Conservation (phyloP, 2,329 filamentous ascomycete genomes). For the Alternaria viburni region DNA sequence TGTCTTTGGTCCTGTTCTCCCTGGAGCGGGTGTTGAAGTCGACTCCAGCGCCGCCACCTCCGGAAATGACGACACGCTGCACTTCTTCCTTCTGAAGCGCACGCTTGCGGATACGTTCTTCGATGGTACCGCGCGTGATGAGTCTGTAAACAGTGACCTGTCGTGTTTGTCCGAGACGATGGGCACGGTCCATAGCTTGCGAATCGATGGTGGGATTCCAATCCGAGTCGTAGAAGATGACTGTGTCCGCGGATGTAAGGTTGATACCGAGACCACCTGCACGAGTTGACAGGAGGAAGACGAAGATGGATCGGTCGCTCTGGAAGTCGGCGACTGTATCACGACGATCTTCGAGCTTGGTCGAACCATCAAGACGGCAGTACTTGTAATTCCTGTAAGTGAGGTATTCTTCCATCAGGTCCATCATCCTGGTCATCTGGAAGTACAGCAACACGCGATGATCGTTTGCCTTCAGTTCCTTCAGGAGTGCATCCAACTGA, state of each 20-base stretch:
- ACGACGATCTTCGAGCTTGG: constrained; percentile 93
- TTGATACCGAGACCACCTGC: constrained; percentile 99
- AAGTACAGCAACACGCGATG: constrained; percentile 97
- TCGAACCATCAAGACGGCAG: constrained; percentile 93
- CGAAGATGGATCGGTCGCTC: constrained; percentile 90
- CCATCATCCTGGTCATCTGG: constrained; percentile 99
- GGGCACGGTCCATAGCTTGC: constrained; percentile 98
- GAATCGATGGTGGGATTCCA: constrained; percentile 99
- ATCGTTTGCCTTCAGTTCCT: constrained; percentile 86
- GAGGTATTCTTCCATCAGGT: constrained; percentile 98
- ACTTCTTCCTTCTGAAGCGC: constrained; percentile 98
- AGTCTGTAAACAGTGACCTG: constrained; percentile 98
- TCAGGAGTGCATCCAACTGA: constrained; percentile 84
- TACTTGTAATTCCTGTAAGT: constrained; percentile 99
- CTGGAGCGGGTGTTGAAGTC: constrained; percentile 93
- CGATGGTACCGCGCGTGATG: constrained; percentile 95
- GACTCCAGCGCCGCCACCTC: constrained; percentile 80
- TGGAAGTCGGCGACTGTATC: constrained; percentile 98
- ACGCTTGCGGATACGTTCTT: constrained; percentile 96
- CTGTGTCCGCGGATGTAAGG: constrained; percentile 91
- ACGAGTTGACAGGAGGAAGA: constrained; percentile 94
- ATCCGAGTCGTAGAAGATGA: constrained; percentile 99
- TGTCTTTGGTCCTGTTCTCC: constrained; percentile 96
- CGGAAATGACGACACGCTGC: constrained; percentile 93
- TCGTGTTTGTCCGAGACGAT: constrained; percentile 92